Evolutionary conservation across 2,329 filamentous ascomycete genomes (phyloP), one percentile per base, ranked within the genome.

Genomic region (Sporothrix pseudoabietina): DNA sequence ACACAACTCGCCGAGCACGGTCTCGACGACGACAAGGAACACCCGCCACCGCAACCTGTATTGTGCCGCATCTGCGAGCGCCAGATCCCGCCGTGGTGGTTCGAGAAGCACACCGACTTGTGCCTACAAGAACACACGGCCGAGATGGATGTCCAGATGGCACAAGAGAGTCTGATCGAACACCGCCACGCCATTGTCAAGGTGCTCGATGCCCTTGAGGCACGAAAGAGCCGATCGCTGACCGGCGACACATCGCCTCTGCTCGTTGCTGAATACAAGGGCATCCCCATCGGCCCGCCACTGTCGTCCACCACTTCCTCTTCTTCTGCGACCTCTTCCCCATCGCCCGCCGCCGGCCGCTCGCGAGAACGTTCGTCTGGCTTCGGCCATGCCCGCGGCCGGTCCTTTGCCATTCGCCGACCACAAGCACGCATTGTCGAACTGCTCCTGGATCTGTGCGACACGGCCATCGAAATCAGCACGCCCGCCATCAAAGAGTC

Each of bases 31-130:
- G 90, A 92, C 26, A 88, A 88, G 69, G 89, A 91, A 78, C 91
- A 94, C 80, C 90, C 94, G 10, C 93, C 94, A 2, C 94, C 95
- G 0, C 86, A 90, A 12, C 93, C 94, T 0, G 92, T 98, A 4
- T 88, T 99, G 19, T 99, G 96, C 81, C 94, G 96, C 71, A 98
- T 99, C 72, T 99, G 96, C 81, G 96, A 99, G 80, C 93, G 96
- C 71, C 94, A 98, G 75, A 98, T 99, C 75, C 94, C 94, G 4
- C 94, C 95, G 0, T 99, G 96, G 96, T 99, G 96, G 97, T 99
- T 99, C 78, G 96, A 99, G 82, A 99, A 98, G 82, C 96, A 99
- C 80, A 97, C 95, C 1, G 97, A 99, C 78, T 85, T 98, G 26
- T 99, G 96, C 79, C 85, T 98, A 72, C 94, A 98, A 80, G 96